phyloP scores from a whole-genome alignment of 164 flowering plant species.

The Litsea cubeba region DNA sequence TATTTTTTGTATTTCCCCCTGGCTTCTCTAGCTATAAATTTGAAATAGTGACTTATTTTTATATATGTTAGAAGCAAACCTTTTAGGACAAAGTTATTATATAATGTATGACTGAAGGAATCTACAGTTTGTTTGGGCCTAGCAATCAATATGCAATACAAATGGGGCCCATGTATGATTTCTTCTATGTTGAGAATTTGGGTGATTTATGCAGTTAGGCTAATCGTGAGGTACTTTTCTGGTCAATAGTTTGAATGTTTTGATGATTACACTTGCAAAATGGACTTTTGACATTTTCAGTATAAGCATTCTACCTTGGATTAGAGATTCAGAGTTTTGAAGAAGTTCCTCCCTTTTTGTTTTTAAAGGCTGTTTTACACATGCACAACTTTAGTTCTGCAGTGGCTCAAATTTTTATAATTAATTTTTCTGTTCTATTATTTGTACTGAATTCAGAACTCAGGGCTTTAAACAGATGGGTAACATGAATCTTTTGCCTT shows the following conservation, averaged over 20 bases:
- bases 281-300: neutral
- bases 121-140: too few species aligned
- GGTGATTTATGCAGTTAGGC: neutral
- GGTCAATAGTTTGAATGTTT: neutral
- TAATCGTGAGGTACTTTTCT: neutral
- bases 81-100: too few species aligned
- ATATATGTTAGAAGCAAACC: too few species aligned
- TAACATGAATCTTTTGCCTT: slow-evolving; percentile 5
- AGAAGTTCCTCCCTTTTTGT: neutral
- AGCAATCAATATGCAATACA: too few species aligned
- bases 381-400: neutral
- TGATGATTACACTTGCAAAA: neutral
- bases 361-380: neutral
- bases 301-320: too few species aligned
- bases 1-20: too few species aligned
- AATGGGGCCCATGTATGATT: too few species aligned
- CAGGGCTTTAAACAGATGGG: neutral
- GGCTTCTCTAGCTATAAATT: too few species aligned
- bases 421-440: neutral
- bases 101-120: too few species aligned
- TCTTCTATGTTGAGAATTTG: neutral
- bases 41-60: too few species aligned
- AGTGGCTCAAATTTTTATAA: neutral
- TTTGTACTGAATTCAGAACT: neutral
- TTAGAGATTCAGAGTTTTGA: neutral